phyloP scores from a whole-genome alignment of 2,329 filamentous ascomycete genomes.

The Elsinoe batatas region DNA sequence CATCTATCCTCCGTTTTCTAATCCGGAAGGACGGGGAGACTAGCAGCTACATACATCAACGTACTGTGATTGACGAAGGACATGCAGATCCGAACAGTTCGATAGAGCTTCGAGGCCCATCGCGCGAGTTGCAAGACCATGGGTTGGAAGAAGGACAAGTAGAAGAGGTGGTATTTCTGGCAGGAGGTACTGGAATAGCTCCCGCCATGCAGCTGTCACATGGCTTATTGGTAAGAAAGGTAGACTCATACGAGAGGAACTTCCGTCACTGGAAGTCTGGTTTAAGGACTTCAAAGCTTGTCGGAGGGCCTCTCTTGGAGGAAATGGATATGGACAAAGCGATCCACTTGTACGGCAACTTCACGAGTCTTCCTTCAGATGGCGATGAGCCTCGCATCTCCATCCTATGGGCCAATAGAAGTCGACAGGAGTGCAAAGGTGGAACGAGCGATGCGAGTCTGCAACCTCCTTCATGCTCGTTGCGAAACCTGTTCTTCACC shows the following conservation, averaged over 20 bases:
- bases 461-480: not conserved
- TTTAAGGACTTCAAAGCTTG: no score
- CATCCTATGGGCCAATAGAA: constrained; percentile 74
- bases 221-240: constrained; percentile 26
- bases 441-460: constrained; percentile 43
- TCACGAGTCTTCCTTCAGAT: constrained; percentile 28
- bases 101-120: constrained; percentile 73
- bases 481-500: not conserved
- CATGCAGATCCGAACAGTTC: constrained; percentile 13
- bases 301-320: not conserved
- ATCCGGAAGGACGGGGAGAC: constrained; percentile 10
- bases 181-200: constrained; percentile 85
- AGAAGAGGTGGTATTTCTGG: constrained; percentile 65
- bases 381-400: constrained; percentile 42
- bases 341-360: not conserved
- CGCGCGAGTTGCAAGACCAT: constrained; percentile 49
- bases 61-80: not conserved
- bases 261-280: no score
- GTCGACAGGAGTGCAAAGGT: constrained; percentile 54
- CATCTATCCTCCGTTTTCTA: not conserved
- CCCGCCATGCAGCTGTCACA: constrained; percentile 74
- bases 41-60: not conserved
- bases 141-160: constrained; percentile 27
- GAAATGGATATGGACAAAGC: not conserved
- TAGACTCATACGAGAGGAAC: not conserved